Evolutionary conservation across 179 eudicot genomes (phyloP).

Genomic region (Heliamphora ciliata): DNA sequence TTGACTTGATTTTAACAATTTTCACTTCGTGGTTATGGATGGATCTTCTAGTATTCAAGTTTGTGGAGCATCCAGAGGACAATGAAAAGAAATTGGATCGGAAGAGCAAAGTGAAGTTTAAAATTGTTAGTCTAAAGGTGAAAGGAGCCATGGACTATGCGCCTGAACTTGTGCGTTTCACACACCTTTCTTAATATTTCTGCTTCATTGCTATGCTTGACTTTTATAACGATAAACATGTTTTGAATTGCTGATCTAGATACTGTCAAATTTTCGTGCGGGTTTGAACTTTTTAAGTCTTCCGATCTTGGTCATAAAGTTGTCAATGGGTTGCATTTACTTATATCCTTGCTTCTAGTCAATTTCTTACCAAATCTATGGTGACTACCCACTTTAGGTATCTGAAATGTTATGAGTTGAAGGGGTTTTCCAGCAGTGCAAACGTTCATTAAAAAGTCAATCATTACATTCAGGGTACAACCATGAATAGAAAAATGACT

Average conservation of each 20-base stretch:
- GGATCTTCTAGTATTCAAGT: slow-evolving; percentile 56
- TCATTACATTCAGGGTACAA: no score
- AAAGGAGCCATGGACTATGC: slow-evolving; percentile 59
- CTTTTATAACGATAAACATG: neutral
- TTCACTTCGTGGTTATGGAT: slow-evolving; percentile 4
- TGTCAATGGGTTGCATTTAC: neutral
- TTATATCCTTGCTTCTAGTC: neutral
- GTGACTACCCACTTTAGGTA: neutral
- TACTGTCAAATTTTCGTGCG: neutral
- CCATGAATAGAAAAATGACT: no score
- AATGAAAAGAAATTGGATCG: slow-evolving; percentile 54
- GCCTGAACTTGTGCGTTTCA: slow-evolving; percentile 61
- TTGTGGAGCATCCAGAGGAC: slow-evolving; percentile 81
- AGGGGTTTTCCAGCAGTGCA: neutral
- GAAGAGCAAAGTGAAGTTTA: slow-evolving; percentile 64
- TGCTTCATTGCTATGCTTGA: neutral
- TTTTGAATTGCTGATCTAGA: neutral
- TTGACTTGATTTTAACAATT: neutral
- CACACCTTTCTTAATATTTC: neutral
- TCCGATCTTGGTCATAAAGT: no score
- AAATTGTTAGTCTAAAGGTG: slow-evolving; percentile 78
- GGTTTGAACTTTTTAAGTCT: no score
- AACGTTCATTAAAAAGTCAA: no score
- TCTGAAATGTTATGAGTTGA: neutral
- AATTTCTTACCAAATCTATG: neutral